Percentiles rank a stretch among this genome's conserved stretches.
Conservation (phyloP, 2,329 filamentous ascomycete species). For the Penicillium nordicum region DNA sequence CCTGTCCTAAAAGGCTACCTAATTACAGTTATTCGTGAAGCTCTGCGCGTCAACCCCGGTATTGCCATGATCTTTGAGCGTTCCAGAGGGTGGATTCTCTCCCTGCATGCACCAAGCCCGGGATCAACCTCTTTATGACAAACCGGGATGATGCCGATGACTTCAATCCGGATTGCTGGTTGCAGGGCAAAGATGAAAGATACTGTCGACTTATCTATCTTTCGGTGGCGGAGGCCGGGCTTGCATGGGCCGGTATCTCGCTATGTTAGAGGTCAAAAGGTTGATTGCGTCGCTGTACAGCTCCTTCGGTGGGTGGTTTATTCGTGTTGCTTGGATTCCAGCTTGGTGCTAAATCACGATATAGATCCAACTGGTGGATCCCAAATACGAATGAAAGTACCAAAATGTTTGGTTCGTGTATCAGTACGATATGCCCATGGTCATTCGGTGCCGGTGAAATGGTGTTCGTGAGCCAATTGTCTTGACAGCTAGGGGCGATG, state of each 20-base stretch:
- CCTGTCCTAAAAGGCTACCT: too few relatives aligned
- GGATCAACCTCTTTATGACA: slow-evolving; percentile 37
- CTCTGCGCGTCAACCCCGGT: slow-evolving; percentile 49
- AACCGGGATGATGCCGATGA: slow-evolving; percentile 41
- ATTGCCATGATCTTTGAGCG: slow-evolving; percentile 51
- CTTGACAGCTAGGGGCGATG: neutral
- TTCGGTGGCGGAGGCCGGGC: slow-evolving; percentile 56
- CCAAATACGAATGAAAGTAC: slow-evolving; percentile 50
- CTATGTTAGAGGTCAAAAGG: slow-evolving; percentile 59
- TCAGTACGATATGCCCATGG: slow-evolving; percentile 54
- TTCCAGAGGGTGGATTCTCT: slow-evolving; percentile 39
- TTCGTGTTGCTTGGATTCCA: neutral
- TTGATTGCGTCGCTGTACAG: slow-evolving; percentile 50
- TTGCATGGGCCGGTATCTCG: slow-evolving; percentile 56
- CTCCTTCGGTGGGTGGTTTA: slow-evolving; percentile 15
- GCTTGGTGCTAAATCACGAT: slow-evolving; percentile 33
- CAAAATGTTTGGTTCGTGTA: slow-evolving; percentile 60
- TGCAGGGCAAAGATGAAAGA: slow-evolving; percentile 37
- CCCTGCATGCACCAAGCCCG: slow-evolving; percentile 35
- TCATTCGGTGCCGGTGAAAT: slow-evolving; percentile 11
- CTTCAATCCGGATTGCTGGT: slow-evolving; percentile 51
- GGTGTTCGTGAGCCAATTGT: too few relatives aligned
- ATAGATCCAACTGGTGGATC: slow-evolving; percentile 53
- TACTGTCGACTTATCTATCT: slow-evolving; percentile 36
- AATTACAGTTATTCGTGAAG: slow-evolving; percentile 47